Evolutionary conservation across 768 basidiomycete species (phyloP), one percentile per base, ranked within the genome.

Genomic region (Boletus rubescentipes): DNA sequence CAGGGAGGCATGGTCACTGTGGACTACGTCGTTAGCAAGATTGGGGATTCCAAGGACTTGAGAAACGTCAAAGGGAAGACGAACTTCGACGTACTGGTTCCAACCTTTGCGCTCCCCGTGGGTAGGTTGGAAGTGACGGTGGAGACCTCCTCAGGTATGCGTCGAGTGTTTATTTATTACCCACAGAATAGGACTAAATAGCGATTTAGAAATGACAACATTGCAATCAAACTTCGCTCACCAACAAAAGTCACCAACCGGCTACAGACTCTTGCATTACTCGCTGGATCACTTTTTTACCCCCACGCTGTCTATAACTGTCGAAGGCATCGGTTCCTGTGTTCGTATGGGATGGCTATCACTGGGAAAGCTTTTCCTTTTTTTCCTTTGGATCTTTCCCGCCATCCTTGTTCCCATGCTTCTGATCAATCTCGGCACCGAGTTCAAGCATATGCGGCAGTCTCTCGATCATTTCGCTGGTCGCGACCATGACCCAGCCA

Each of bases 91-190:
- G 67, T 90, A 18, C 70, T 87, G 41, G 66, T 92, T 40, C 90
- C 90, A 9, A 81, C 82, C n/a, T 92, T 92, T 61, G 67, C 81
- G 4, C 70, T 90, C n/a, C 82, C 87, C 8, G 73, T 91, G 39
- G 84, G 84, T 41, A 75, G 77, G 64, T 69, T 91, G 53, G 83
- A 87, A 62, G 85, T 89, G 2, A 74, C 75, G 20, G 66, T 91
- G 46, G 82, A 84, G 43, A 66, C 69, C 18, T 67, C 72, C 58
- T 62, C 77, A 58, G 86, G 89, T 87, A 66, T 55, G 81, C 64
- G 14, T 34, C 35, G 20, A 20, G n/a, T 21, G 14, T 32, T 23
- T 26, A 32, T 30, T 42, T 26, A 32, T 30, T 42, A 3, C 14
- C n/a, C 30, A 39, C 14, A 51, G 15, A 44, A 26, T 34, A 61